Percentiles rank a stretch among this genome's conserved stretches.
Conservation (phyloP, 495 filamentous ascomycete species). For the Talaromyces trachyspermus region DNA sequence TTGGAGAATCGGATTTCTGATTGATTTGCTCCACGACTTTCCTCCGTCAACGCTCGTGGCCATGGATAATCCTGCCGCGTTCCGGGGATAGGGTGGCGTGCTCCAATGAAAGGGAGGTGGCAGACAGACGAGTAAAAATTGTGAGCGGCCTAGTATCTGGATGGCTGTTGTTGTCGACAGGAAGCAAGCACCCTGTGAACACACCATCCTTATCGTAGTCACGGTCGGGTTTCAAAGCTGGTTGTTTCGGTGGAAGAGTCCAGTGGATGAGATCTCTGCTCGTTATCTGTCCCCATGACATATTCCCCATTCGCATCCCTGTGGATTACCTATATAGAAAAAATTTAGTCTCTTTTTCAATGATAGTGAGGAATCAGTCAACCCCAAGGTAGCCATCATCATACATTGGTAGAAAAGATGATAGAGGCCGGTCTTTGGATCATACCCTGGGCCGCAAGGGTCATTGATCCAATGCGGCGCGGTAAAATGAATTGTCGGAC, state of each 20-base stretch:
- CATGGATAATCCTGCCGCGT: constrained; percentile 42
- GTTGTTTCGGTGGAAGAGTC: constrained; percentile 25
- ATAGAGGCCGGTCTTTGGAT: constrained; percentile 34
- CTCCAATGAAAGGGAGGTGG: constrained; percentile 35
- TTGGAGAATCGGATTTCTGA: constrained; percentile 41
- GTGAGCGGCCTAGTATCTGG: no score
- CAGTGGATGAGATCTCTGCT: constrained; percentile 35
- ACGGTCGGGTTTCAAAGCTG: constrained; percentile 25
- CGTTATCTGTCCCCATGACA: constrained; percentile 36
- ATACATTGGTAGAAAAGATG: constrained; percentile 41
- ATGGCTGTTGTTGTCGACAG: constrained; percentile 33
- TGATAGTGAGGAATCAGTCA: no score
- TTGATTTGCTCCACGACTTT: constrained; percentile 38
- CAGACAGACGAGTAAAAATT: constrained; percentile 46
- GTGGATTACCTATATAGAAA: no score
- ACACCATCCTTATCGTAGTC: constrained; percentile 43
- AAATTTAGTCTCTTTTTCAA: no score
- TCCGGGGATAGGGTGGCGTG: constrained; percentile 39
- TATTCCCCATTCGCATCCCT: constrained; percentile 36
- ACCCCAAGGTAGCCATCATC: no score
- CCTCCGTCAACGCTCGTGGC: constrained; percentile 43
- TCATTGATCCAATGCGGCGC: constrained; percentile 52
- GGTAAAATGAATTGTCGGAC: constrained; percentile 43
- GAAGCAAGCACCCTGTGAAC: constrained; percentile 43
- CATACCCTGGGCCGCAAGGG: constrained; percentile 48